Conservation (phyloP, 257 asterid species). For the Penstemon newberryi region DNA sequence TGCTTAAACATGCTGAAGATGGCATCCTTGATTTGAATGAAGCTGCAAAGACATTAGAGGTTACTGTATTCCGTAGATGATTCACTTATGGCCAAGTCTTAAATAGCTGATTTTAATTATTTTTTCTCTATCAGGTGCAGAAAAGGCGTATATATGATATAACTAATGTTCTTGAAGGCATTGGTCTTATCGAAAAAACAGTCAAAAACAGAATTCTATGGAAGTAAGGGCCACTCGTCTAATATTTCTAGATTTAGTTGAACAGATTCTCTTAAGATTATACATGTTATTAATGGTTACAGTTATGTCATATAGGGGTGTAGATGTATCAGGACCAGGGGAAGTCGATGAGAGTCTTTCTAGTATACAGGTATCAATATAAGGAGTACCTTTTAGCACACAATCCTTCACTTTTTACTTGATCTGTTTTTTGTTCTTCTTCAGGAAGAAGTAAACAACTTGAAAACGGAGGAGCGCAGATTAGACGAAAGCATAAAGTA, state of each 20-base stretch:
- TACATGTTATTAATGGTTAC: conserved; percentile 23
- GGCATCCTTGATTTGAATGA: conserved; percentile 93
- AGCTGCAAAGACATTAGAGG: conserved; percentile 96
- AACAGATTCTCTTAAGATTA: conserved; percentile 17
- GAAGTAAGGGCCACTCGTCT: conserved; percentile 59
- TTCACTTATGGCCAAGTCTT: conserved; percentile 23
- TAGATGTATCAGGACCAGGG: conserved; percentile 71
- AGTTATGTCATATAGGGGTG: conserved; percentile 57
- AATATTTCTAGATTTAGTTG: conserved; percentile 16
- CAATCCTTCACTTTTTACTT: conserved; percentile 9
- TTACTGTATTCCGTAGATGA: conserved; percentile 32
- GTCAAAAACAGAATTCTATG: conserved; percentile 91
- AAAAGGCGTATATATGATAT: conserved; percentile 93
- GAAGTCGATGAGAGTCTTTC: conserved; percentile 62
- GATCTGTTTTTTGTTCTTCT: conserved; percentile 31
- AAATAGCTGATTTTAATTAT: conserved; percentile 32
- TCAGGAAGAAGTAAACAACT: conserved; percentile 64
- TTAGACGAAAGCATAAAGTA: conserved; percentile 64
- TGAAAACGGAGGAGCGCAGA: conserved; percentile 50
- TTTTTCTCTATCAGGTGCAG: conserved; percentile 67
- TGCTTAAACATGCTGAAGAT: conserved; percentile 89
- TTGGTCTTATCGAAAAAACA: conserved; percentile 90
- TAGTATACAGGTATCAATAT: conserved; percentile 59
- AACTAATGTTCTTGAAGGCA: conserved; percentile 92
- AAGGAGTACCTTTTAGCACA: conserved; percentile 15